Evolutionary conservation across 108 stramenopile species (phyloP).

Genomic region (Hondaea fermentalgiana): DNA sequence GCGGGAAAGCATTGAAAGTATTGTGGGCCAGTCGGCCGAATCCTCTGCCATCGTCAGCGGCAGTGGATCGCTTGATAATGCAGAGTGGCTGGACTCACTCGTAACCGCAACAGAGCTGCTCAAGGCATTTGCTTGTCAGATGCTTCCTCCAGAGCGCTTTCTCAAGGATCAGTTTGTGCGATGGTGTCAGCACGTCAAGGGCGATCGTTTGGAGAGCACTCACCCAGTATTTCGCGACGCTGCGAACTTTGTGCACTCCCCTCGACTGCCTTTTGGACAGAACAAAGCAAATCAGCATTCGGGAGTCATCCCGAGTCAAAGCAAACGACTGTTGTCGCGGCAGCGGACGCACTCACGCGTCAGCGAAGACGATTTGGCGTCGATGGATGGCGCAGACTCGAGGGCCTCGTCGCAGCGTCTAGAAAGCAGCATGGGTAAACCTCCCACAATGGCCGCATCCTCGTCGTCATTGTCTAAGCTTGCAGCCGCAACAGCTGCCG

Average conservation of each 20-base stretch:
- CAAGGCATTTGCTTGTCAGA: constrained; percentile 6
- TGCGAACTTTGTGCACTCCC: background rate
- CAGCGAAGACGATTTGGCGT: background rate
- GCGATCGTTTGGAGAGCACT: background rate
- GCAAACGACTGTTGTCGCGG: background rate
- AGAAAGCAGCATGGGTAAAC: too few relatives aligned
- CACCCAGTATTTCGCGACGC: background rate
- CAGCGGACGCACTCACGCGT: constrained; percentile 1
- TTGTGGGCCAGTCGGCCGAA: background rate
- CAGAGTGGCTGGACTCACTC: constrained; percentile 2
- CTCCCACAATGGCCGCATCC: too few relatives aligned
- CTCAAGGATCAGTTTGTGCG: background rate
- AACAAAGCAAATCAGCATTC: too few relatives aligned
- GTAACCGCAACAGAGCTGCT: constrained; percentile 4
- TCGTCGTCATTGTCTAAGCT: background rate
- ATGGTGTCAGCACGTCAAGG: background rate
- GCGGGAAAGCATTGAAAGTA: background rate
- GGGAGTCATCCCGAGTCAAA: background rate
- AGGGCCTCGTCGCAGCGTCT: background rate
- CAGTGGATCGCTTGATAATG: background rate
- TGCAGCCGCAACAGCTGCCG: background rate
- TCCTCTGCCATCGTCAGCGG: background rate
- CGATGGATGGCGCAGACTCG: background rate
- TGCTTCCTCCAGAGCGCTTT: background rate
- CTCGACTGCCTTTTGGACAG: background rate